Base-by-base conservation (phyloP, 148 eudicot genomes). In the Fagopyrum homotropicum region DNA sequence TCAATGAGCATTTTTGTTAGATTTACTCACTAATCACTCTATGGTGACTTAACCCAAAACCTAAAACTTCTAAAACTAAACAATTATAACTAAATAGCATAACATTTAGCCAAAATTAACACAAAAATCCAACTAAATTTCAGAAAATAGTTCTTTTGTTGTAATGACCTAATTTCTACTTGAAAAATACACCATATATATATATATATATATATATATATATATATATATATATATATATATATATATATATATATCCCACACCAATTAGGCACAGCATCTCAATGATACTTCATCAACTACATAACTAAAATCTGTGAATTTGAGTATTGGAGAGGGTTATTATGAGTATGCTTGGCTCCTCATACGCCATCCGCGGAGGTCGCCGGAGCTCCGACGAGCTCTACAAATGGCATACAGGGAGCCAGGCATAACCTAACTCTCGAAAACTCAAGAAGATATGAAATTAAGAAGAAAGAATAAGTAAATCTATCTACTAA, bases 301-400 rank as follows among this genome's bases (percentile, higher is more conserved):
- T 12, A 12, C 4, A 52, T n/a, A 15, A 52, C 16, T 14, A 52
- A 52, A 15, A 52, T 9, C 15, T 51, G 8, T 7, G n/a, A 2
- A 35, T 35, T 2, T 9, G 16, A 30, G 35, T 16, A 15, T 9
- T 12, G 45, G 71, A 57, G 29, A 57, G 22, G 17, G 19, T 15
- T 9, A 3, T 4, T 49, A 68, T 49, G 40, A 63, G 85, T 83
- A 83, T 83, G 85, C 85, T 83, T 83, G 85, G 82, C 85, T 83
- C 85, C 85, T 83, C 85, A 80, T 83, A 83, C 85, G 85, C 85
- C 85, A 83, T 83, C 82, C 85, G 61, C 63, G 76, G 80, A 83
- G 80, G 82, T 68, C 80, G 80, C 78, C 76, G 82, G 78, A 19
- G 43, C 51, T 60, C 56, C 82, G 81, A 3, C 78, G 79, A 56